A percentile compares a stretch with the other conserved stretches of the same genome.
Conservation (phyloP, 1,139 yeast genomes). For the Diutina pseudorugosa region DNA sequence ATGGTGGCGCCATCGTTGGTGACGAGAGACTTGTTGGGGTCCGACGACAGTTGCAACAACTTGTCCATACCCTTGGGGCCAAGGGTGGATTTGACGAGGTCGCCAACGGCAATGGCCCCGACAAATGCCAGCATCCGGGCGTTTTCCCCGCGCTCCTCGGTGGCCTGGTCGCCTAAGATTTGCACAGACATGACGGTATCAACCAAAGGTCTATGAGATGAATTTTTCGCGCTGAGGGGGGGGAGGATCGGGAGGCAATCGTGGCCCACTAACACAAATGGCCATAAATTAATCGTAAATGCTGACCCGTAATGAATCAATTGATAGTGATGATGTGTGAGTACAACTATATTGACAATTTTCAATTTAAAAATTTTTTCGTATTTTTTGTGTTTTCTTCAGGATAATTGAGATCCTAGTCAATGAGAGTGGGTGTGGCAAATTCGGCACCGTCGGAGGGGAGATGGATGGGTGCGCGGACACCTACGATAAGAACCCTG, state of each 20-base stretch:
- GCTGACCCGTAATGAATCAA: too few species aligned
- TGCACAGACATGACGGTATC: slow-evolving; percentile 53
- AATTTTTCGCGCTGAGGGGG: neutral
- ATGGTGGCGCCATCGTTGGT: slow-evolving; percentile 99
- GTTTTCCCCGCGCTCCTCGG: slow-evolving; percentile 95
- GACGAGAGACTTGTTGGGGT: slow-evolving; percentile 59
- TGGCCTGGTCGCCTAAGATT: slow-evolving; percentile 93
- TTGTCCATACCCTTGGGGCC: slow-evolving; percentile 99
- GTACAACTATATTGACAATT: too few species aligned
- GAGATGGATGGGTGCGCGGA: too few species aligned
- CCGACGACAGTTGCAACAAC: slow-evolving; percentile 75
- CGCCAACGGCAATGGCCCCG: slow-evolving; percentile 98
- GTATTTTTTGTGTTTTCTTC: too few species aligned
- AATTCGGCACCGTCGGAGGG: too few species aligned
- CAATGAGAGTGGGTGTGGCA: too few species aligned
- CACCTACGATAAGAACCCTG: too few species aligned
- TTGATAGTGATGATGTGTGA: too few species aligned
- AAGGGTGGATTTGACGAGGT: slow-evolving; percentile 84
- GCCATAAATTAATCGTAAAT: too few species aligned
- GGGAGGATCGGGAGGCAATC: neutral
- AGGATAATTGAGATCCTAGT: too few species aligned
- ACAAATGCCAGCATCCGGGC: slow-evolving; percentile 96
- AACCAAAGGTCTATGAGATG: neutral
- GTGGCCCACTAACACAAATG: too few species aligned
- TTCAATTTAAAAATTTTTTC: too few species aligned